phyloP scores from a whole-genome alignment of 495 filamentous ascomycete species.

The Coniosporium apollinis region DNA sequence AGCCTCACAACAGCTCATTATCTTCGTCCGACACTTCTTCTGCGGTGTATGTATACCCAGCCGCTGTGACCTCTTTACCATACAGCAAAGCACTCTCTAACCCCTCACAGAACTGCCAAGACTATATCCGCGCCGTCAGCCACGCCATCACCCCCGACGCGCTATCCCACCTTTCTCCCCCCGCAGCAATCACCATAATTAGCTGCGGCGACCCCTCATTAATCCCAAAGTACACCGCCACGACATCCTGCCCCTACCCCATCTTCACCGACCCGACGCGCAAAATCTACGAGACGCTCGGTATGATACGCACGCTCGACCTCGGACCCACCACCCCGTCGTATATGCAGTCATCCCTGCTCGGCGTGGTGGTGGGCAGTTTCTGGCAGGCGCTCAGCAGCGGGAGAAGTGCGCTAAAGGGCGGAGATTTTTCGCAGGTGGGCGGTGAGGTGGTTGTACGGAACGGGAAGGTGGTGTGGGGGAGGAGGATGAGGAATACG shows the following conservation, averaged over 20 bases:
- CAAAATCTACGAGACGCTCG: slow-evolving; percentile 52
- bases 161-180: slow-evolving; percentile 32
- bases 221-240: slow-evolving; percentile 47
- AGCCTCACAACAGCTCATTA: slow-evolving; percentile 37
- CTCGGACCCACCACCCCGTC: slow-evolving; percentile 43
- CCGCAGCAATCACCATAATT: slow-evolving; percentile 53
- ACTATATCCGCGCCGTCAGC: slow-evolving; percentile 52
- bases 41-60: slow-evolving; percentile 49
- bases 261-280: slow-evolving; percentile 64
- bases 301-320: slow-evolving; percentile 47
- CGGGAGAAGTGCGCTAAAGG: slow-evolving; percentile 41
- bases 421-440: slow-evolving; percentile 51
- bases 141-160: slow-evolving; percentile 38
- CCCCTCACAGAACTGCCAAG: slow-evolving; percentile 44
- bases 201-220: slow-evolving; percentile 64
- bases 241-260: slow-evolving; percentile 55
- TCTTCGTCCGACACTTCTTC: slow-evolving; percentile 84
- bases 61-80: slow-evolving; percentile 2
- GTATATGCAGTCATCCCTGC: slow-evolving; percentile 42
- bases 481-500: slow-evolving; percentile 67
- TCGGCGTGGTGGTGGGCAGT: slow-evolving; percentile 27
- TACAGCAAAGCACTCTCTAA: slow-evolving; percentile 7
- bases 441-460: slow-evolving; percentile 81
- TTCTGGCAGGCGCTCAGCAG: slow-evolving; percentile 40
- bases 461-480: slow-evolving; percentile 54